A percentile compares a stretch with the other conserved stretches of the same genome.
phyloP scores from a whole-genome alignment of 2,329 filamentous ascomycete genomes.

The Xylaria sp. region DNA sequence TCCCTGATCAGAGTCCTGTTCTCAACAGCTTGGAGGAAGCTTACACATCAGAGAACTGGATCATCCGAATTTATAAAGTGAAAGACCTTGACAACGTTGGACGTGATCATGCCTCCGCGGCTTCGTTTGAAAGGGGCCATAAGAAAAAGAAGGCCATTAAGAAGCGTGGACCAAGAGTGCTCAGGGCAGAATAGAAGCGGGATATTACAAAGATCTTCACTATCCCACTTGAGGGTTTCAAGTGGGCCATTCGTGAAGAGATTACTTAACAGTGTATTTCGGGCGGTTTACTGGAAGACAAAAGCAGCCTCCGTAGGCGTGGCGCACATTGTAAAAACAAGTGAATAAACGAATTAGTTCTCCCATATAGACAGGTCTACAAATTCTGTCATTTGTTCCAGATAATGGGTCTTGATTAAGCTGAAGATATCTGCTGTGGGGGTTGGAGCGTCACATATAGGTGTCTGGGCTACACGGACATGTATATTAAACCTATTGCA shows the following conservation, averaged over 20 bases:
- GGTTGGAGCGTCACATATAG: neutral
- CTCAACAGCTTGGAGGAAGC: constrained; percentile 94
- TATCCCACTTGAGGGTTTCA: neutral
- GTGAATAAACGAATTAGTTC: constrained; percentile 31
- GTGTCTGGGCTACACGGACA: neutral
- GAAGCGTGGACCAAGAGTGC: constrained; percentile 76
- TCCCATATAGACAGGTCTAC: neutral
- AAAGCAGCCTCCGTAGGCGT: constrained; percentile 27
- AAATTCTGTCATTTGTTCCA: too few relatives aligned
- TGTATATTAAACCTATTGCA: neutral
- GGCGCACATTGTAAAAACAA: constrained; percentile 34
- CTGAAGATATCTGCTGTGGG: neutral
- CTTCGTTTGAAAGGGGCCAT: constrained; percentile 79
- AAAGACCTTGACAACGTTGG: constrained; percentile 98
- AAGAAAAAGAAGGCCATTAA: constrained; percentile 84
- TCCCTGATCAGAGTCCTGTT: constrained; percentile 86
- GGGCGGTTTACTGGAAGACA: constrained; percentile 34
- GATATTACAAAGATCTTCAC: neutral
- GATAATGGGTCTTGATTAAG: neutral
- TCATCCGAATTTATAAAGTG: constrained; percentile 99
- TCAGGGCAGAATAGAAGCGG: constrained; percentile 73
- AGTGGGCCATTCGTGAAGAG: constrained; percentile 19
- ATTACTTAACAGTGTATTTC: constrained; percentile 27
- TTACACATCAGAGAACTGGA: constrained; percentile 99
- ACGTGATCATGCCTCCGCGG: constrained; percentile 78